Evolutionary conservation across 345 rosid species (phyloP).

Genomic region (Linum tenue): DNA sequence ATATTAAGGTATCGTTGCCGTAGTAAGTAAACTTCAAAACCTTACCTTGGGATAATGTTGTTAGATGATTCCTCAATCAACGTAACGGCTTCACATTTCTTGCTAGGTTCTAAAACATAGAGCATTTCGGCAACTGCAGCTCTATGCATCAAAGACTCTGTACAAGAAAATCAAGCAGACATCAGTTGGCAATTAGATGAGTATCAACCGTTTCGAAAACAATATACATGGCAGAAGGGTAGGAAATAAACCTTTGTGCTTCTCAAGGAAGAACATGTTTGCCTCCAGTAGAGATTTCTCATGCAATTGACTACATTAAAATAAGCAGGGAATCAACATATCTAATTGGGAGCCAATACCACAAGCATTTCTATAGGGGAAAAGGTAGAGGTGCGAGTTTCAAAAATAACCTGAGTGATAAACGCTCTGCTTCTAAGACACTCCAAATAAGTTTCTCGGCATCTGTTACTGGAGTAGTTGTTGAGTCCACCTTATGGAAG

Average conservation of each 20-base stretch:
- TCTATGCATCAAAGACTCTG: conserved; percentile 92
- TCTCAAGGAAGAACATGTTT: conserved; percentile 57
- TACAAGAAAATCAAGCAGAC: conserved; percentile 7
- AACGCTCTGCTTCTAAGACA: conserved; percentile 87
- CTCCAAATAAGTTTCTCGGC: conserved; percentile 79
- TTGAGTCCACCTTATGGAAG: conserved; percentile 58
- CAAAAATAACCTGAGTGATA: conserved; percentile 55
- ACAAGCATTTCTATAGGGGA: not conserved
- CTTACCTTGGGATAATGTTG: conserved; percentile 45
- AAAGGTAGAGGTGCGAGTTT: not conserved
- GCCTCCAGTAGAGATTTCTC: conserved; percentile 69
- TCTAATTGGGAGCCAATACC: conserved; percentile 7
- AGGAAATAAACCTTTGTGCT: conserved; percentile 51
- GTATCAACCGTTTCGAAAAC: not conserved
- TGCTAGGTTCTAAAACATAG: conserved; percentile 51
- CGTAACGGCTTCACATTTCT: conserved; percentile 59
- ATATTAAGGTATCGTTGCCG: conserved; percentile 4
- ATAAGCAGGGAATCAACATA: conserved; percentile 3
- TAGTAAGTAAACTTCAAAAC: conserved; percentile 1
- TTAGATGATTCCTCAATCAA: conserved; percentile 71
- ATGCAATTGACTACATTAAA: conserved; percentile 59
- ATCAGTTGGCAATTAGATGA: not conserved
- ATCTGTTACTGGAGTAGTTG: conserved; percentile 54
- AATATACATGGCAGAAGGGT: conserved; percentile 4
- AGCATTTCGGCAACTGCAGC: conserved; percentile 91